Percentiles rank a stretch among this genome's conserved stretches.
These are phyloP conservation scores for Myrmaecium sp. DNA, from an alignment of 2,329 filamentous ascomycete species.

Conservation along the genomic window DNA sequence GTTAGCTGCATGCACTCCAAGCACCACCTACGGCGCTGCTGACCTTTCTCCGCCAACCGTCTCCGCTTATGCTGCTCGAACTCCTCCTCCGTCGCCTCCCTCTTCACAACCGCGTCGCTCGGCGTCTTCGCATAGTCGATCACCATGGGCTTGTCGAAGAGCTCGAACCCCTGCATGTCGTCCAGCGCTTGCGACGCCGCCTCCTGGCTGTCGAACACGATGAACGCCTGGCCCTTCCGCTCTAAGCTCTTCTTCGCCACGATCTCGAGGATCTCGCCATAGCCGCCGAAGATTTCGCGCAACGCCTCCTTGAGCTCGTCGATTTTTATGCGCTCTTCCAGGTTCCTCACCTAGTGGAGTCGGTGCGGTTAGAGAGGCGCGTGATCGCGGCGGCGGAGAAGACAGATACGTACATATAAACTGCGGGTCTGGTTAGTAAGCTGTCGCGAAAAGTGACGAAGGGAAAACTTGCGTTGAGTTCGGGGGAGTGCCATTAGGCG, in stretches of 20 bases:
- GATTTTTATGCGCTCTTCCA: slow-evolving; percentile 82
- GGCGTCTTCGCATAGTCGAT: slow-evolving; percentile 65
- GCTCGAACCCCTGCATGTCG: slow-evolving; percentile 77
- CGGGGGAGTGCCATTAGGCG: too few relatives aligned
- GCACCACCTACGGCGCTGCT: slow-evolving; percentile 3
- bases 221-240: slow-evolving; percentile 87
- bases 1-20: slow-evolving; percentile 5
- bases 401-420: too few relatives aligned
- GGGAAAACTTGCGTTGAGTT: too few relatives aligned
- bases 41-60: slow-evolving; percentile 80
- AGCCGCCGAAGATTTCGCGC: slow-evolving; percentile 67
- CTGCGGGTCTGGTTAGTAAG: too few relatives aligned
- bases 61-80: slow-evolving; percentile 75
- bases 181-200: slow-evolving; percentile 70
- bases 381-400: too few relatives aligned
- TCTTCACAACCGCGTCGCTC: slow-evolving; percentile 75
- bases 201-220: slow-evolving; percentile 74
- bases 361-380: too few relatives aligned
- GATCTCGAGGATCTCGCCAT: slow-evolving; percentile 70
- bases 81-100: slow-evolving; percentile 57
- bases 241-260: slow-evolving; percentile 80
- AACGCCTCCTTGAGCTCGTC: slow-evolving; percentile 60
- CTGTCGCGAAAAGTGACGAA: too few relatives aligned
- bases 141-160: slow-evolving; percentile 83
- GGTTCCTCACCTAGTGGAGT: slow-evolving; percentile 52